Percentiles rank a stretch among this genome's conserved stretches.
phyloP scores from a whole-genome alignment of 257 asterid genomes.

The Capsicum pubescens region DNA sequence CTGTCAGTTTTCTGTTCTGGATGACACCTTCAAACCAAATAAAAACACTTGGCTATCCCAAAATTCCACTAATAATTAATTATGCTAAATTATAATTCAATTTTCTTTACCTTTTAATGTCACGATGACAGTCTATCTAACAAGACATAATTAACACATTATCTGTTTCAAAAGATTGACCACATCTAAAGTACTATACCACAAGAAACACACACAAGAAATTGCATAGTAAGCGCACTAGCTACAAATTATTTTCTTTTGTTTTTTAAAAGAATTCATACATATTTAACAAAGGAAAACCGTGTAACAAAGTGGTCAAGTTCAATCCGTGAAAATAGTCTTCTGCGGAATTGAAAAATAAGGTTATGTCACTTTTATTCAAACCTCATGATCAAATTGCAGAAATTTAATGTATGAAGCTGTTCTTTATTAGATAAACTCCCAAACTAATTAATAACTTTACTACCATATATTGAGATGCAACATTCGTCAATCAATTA shows the following conservation, averaged over 20 bases:
- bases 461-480: neutral
- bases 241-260: neutral
- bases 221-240: neutral
- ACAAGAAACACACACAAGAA: neutral
- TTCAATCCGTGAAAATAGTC: neutral
- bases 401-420: neutral
- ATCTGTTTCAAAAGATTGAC: neutral
- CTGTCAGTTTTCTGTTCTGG: slow-evolving; percentile 8
- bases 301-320: neutral
- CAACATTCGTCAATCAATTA: neutral
- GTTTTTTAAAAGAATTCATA: neutral
- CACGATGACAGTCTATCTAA: slow-evolving; percentile 19
- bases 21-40: neutral
- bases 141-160: neutral
- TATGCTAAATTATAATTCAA: neutral
- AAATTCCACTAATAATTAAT: neutral
- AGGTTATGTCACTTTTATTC: too few relatives aligned
- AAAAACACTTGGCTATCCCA: slow-evolving; percentile 10
- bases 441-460: neutral
- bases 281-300: neutral
- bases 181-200: neutral
- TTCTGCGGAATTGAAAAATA: neutral
- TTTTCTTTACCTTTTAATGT: slow-evolving; percentile 8
- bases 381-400: too few relatives aligned
- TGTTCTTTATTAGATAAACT: neutral